A percentile compares a stretch with the other conserved stretches of the same genome.
These are phyloP conservation scores for Coelastrella sp. DNA, from an alignment of 139 green algal genomes.

Conservation along the genomic window DNA sequence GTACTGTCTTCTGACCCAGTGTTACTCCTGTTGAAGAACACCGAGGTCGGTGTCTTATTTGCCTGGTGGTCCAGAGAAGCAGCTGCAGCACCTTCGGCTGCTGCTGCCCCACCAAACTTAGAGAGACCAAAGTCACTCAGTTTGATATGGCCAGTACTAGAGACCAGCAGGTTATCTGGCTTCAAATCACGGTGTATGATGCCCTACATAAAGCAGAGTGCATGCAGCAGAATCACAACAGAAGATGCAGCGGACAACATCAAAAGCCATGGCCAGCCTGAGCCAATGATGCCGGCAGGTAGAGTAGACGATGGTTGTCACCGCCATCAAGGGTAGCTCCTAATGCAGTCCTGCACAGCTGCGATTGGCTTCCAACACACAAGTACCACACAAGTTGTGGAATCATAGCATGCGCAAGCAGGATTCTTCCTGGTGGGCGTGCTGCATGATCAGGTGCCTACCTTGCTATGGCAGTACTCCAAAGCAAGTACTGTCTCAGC, in stretches of 20 bases:
- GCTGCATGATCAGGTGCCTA: background rate
- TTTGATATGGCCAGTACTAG: conserved; percentile 93
- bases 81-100: conserved; percentile 10
- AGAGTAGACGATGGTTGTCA: too few species aligned
- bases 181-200: conserved; percentile 98
- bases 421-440: too few species aligned
- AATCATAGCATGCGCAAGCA: too few species aligned
- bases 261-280: too few species aligned
- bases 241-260: background rate
- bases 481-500: conserved; percentile 94
- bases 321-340: too few species aligned
- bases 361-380: too few species aligned
- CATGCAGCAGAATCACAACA: background rate
- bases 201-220: conserved; percentile 55
- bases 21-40: too few species aligned
- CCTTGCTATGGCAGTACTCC: conserved; percentile 94
- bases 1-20: too few species aligned
- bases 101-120: conserved; percentile 31
- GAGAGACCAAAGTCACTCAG: conserved; percentile 95
- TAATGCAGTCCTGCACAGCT: too few species aligned
- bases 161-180: conserved; percentile 98
- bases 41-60: too few species aligned
- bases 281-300: too few species aligned
- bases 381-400: too few species aligned
- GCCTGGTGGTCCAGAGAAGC: background rate